These are phyloP conservation scores for Penicillium mononematosum DNA, from an alignment of 495 filamentous ascomycete species.

Conservation along the genomic window DNA sequence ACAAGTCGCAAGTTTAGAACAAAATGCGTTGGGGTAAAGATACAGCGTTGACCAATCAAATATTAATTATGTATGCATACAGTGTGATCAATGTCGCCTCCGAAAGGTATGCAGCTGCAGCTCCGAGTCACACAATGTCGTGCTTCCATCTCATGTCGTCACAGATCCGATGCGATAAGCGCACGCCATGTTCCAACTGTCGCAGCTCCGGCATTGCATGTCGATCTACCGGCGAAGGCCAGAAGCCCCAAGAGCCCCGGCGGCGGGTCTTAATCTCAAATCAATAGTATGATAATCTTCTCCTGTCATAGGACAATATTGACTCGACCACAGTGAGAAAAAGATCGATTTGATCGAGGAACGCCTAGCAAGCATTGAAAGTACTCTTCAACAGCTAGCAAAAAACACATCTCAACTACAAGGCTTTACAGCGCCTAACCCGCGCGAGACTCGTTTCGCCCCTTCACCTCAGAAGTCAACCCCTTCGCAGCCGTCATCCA, in stretches of 20 bases:
- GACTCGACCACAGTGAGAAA: conserved; percentile 49
- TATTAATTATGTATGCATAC: conserved; percentile 20
- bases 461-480: conserved; percentile 13
- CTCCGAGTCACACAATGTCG: background rate
- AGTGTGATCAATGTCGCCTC: conserved; percentile 52
- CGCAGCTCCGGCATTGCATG: conserved; percentile 43
- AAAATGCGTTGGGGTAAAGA: background rate
- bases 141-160: background rate
- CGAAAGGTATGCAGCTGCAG: conserved; percentile 44
- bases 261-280: conserved; percentile 66
- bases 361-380: conserved; percentile 58
- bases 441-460: conserved; percentile 21
- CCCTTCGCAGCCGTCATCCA: conserved; percentile 6
- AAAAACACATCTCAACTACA: conserved; percentile 13
- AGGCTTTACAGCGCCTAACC: background rate
- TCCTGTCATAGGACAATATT: background rate
- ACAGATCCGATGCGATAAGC: conserved; percentile 48
- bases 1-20: background rate
- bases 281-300: conserved; percentile 56
- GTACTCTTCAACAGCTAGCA: conserved; percentile 45
- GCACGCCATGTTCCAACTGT: conserved; percentile 48
- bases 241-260: conserved; percentile 56
- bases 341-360: conserved; percentile 68
- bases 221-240: conserved; percentile 60
- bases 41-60: background rate